These are phyloP conservation scores for Platanthera zijinensis DNA, from an alignment of 106 monocot species.

Conservation along the genomic window DNA sequence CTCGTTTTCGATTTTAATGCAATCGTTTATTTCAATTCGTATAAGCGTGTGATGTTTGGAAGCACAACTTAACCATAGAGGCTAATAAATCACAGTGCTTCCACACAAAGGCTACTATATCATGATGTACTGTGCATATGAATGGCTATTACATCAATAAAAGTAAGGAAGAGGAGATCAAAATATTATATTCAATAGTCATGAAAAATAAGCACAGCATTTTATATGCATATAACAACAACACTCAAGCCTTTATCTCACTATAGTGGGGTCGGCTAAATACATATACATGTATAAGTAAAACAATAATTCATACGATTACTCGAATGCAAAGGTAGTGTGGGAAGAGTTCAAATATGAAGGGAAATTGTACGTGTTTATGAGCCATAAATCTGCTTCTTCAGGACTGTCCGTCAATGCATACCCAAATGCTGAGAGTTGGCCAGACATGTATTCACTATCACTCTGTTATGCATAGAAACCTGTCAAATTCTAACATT, in stretches of 20 bases:
- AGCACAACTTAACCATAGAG: too few species aligned
- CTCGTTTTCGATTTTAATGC: too few species aligned
- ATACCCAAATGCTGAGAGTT: constrained; percentile 93
- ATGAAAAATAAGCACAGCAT: background rate
- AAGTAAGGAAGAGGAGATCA: background rate
- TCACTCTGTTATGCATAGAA: constrained; percentile 57
- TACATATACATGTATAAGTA: background rate
- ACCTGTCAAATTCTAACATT: background rate
- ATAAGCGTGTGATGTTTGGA: too few species aligned
- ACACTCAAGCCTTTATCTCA: too few species aligned
- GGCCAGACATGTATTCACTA: constrained; percentile 99
- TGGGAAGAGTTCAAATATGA: background rate
- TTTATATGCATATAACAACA: background rate
- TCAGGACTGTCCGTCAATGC: constrained; percentile 67
- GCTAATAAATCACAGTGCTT: too few species aligned
- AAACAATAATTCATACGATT: background rate
- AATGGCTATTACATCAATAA: too few species aligned
- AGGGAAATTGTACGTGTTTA: constrained; percentile 64
- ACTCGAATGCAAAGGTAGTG: background rate
- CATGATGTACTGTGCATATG: too few species aligned
- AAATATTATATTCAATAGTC: background rate
- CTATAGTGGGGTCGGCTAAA: background rate
- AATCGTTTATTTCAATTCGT: too few species aligned
- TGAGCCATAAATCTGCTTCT: constrained; percentile 83
- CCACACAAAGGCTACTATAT: too few species aligned